phyloP scores from a whole-genome alignment of 495 filamentous ascomycete species.

The Penicillium bovifimosum region DNA sequence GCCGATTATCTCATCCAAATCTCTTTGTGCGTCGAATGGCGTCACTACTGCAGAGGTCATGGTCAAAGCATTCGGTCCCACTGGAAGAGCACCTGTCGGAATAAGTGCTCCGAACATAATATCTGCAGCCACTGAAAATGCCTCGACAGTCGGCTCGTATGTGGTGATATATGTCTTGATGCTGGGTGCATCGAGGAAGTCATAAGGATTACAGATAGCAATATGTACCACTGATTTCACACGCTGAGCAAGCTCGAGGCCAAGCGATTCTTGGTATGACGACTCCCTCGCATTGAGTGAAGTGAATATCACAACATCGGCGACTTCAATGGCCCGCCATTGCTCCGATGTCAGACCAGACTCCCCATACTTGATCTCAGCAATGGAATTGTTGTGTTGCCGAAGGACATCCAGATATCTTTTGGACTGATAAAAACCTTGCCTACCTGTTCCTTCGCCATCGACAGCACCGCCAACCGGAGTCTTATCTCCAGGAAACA shows the following conservation, averaged over 20 bases:
- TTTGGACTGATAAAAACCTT: conserved; percentile 29
- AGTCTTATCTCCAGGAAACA: conserved; percentile 40
- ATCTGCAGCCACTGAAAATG: conserved; percentile 36
- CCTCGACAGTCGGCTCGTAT: conserved; percentile 46
- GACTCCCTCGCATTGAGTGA: conserved; percentile 42
- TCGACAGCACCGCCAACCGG: conserved; percentile 43
- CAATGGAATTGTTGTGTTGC: conserved; percentile 16
- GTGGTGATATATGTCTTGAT: conserved; percentile 43
- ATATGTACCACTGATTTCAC: conserved; percentile 31
- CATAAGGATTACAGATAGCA: conserved; percentile 46
- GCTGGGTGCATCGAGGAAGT: conserved; percentile 38
- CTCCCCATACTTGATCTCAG: conserved; percentile 32
- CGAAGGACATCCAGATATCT: conserved; percentile 34
- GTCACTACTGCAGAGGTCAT: conserved; percentile 15
- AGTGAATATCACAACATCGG: conserved; percentile 38
- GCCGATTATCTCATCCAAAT: conserved; percentile 26
- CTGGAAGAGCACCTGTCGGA: conserved; percentile 34
- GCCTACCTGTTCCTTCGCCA: conserved; percentile 35
- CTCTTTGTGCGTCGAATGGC: conserved; percentile 18
- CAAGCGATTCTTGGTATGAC: conserved; percentile 35
- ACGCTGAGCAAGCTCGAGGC: conserved; percentile 28
- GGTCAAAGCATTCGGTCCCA: conserved; percentile 17
- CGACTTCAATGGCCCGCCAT: conserved; percentile 27
- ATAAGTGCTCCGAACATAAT: conserved; percentile 36
- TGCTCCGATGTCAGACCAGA: conserved; percentile 25